These are phyloP conservation scores for Ustilago curta DNA, from an alignment of 1,284 basidiomycete species.

Conservation along the genomic window DNA sequence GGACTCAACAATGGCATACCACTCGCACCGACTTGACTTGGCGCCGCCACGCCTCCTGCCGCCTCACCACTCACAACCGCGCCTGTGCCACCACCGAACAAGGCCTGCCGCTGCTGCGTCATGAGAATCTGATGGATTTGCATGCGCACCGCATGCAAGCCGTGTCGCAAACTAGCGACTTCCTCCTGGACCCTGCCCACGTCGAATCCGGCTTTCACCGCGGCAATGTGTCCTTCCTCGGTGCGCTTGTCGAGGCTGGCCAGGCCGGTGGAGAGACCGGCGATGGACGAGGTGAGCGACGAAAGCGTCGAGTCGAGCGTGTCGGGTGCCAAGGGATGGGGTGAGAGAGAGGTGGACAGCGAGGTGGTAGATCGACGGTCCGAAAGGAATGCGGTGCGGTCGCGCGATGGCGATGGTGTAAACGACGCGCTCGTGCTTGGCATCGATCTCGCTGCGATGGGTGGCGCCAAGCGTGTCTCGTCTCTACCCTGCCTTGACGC, in stretches of 20 bases:
- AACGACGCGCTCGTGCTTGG: constrained; percentile 7
- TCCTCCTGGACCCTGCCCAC: constrained; percentile 52
- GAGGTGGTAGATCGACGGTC: constrained; percentile 8
- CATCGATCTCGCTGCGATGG: constrained; percentile 23
- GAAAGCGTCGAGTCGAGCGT: constrained; percentile 33
- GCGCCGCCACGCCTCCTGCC: not conserved
- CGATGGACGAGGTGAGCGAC: constrained; percentile 26
- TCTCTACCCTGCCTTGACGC: too few relatives aligned
- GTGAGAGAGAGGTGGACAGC: not conserved
- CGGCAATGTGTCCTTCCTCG: constrained; percentile 50
- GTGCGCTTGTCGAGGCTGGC: constrained; percentile 37
- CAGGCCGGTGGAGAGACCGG: constrained; percentile 22
- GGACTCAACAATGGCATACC: constrained; percentile 31
- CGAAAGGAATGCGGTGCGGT: constrained; percentile 16
- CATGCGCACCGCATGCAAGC: constrained; percentile 52
- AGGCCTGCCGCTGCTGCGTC: constrained; percentile 43
- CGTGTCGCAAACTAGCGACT: constrained; percentile 48
- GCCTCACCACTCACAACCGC: not conserved
- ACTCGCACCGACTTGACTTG: not conserved
- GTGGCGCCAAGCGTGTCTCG: not conserved
- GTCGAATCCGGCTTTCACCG: constrained; percentile 49
- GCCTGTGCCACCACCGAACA: constrained; percentile 10
- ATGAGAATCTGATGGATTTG: constrained; percentile 54
- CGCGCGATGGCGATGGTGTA: constrained; percentile 20
- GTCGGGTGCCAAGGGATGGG: not conserved